Evolutionary conservation across 306 rosid species (phyloP).

Genomic region (Sicyos baderoa): DNA sequence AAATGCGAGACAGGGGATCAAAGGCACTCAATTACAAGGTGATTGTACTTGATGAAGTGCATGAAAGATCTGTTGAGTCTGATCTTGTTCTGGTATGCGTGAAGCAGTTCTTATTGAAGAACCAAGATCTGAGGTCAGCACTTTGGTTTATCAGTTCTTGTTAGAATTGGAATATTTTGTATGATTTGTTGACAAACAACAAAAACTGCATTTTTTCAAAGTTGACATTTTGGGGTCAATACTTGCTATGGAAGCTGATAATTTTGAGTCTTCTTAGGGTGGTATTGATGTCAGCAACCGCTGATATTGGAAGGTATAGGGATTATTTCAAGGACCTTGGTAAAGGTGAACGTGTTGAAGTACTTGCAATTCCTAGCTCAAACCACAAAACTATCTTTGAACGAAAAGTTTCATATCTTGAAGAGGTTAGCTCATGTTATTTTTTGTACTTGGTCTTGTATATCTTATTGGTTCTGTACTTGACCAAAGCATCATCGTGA

Average conservation of each 20-base stretch:
- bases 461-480: not conserved
- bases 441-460: not conserved
- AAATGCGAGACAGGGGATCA: conserved; percentile 69
- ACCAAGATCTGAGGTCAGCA: conserved; percentile 60
- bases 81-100: conserved; percentile 84
- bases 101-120: conserved; percentile 71
- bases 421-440: conserved; percentile 43
- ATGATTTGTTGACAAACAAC: not conserved
- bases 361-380: conserved; percentile 66
- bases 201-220: no score
- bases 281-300: conserved; percentile 94
- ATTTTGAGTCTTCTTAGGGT: conserved; percentile 45
- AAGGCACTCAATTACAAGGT: conserved; percentile 68
- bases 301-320: conserved; percentile 65
- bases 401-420: conserved; percentile 59
- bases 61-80: conserved; percentile 91
- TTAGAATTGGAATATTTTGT: not conserved
- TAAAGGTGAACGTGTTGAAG: conserved; percentile 83
- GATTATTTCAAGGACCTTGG: conserved; percentile 83
- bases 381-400: conserved; percentile 44
- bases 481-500: not conserved
- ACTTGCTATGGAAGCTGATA: conserved; percentile 23
- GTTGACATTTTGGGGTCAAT: not conserved
- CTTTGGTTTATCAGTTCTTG: conserved; percentile 17
- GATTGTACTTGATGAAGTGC: conserved; percentile 88